phyloP scores from a whole-genome alignment of 2,329 filamentous ascomycete species.

The Sodiomyces alkalinus region DNA sequence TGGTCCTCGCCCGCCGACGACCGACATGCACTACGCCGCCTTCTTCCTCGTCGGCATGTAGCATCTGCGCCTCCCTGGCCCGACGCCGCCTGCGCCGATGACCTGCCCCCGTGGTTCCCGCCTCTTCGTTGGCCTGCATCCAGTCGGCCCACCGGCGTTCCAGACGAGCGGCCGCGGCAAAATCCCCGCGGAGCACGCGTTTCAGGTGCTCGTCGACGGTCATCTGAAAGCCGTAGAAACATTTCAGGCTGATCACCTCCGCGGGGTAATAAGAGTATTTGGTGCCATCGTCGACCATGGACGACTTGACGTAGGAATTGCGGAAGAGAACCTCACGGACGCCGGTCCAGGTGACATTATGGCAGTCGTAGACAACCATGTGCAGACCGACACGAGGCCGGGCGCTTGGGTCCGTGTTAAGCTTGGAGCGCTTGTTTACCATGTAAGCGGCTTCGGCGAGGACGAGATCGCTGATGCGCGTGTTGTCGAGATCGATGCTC shows the following conservation, averaged over 20 bases:
- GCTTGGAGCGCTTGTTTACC: constrained; percentile 47
- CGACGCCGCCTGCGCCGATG: constrained; percentile 56
- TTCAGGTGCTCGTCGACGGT: constrained; percentile 90
- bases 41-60: constrained; percentile 71
- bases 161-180: constrained; percentile 57
- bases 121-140: constrained; percentile 85
- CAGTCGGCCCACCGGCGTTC: constrained; percentile 88
- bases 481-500: constrained; percentile 83
- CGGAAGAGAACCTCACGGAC: constrained; percentile 73
- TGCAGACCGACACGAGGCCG: constrained; percentile 48
- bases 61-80: constrained; percentile 64
- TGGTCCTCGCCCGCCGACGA: constrained; percentile 47
- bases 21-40: constrained; percentile 36
- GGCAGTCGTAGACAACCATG: constrained; percentile 80
- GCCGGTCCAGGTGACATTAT: constrained; percentile 84
- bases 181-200: constrained; percentile 64
- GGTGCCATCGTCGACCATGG: constrained; percentile 19
- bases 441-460: constrained; percentile 75
- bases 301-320: constrained; percentile 57
- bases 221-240: constrained; percentile 90
- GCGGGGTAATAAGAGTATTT: constrained; percentile 48
- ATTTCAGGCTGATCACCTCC: constrained; percentile 76
- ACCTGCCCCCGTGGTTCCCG: constrained; percentile 50
- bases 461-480: constrained; percentile 71
- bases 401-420: constrained; percentile 21